phyloP scores from a whole-genome alignment of 2,329 filamentous ascomycete genomes.

The Pseudofabraea citricarpa region DNA sequence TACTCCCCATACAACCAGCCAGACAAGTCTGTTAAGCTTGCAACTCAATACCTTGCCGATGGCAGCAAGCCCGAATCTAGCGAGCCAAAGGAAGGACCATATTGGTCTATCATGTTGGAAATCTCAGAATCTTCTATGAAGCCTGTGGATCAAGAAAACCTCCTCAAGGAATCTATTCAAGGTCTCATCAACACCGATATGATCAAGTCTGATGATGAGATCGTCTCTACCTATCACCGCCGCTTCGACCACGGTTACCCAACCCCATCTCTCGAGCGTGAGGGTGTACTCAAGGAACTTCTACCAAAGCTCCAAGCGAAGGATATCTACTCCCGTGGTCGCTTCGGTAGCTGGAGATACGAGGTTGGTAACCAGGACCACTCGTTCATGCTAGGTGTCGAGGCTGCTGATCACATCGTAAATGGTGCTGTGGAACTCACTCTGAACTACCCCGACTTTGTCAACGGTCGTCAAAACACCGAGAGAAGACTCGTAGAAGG shows the following conservation, averaged over 20 bases:
- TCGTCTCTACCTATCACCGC: slow-evolving; percentile 97
- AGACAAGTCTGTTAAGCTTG: slow-evolving; percentile 72
- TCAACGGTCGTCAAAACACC: slow-evolving; percentile 47
- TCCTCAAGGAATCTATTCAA: slow-evolving; percentile 88
- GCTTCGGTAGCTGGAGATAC: slow-evolving; percentile 97
- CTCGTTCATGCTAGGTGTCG: slow-evolving; percentile 73
- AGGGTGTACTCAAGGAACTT: slow-evolving; percentile 87
- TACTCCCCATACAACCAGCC: slow-evolving; percentile 99
- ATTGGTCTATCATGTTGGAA: slow-evolving; percentile 99
- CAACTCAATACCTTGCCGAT: slow-evolving; percentile 79
- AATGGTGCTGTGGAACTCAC: slow-evolving; percentile 70
- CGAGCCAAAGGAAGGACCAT: slow-evolving; percentile 79
- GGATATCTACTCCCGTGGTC: slow-evolving; percentile 92
- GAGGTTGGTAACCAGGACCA: slow-evolving; percentile 69
- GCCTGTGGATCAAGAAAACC: slow-evolving; percentile 79
- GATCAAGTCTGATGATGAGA: slow-evolving; percentile 86
- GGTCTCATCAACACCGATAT: slow-evolving; percentile 97
- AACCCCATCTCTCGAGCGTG: slow-evolving; percentile 89
- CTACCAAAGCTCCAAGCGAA: slow-evolving; percentile 87
- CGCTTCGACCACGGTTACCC: slow-evolving; percentile 98
- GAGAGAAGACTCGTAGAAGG: slow-evolving; percentile 33
- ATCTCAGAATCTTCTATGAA: slow-evolving; percentile 95
- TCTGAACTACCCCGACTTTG: slow-evolving; percentile 75
- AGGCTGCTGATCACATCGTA: slow-evolving; percentile 69
- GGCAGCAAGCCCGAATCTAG: slow-evolving; percentile 73